Conservation (phyloP, 352 stramenopile species). For the Achlya hypogyna region DNA sequence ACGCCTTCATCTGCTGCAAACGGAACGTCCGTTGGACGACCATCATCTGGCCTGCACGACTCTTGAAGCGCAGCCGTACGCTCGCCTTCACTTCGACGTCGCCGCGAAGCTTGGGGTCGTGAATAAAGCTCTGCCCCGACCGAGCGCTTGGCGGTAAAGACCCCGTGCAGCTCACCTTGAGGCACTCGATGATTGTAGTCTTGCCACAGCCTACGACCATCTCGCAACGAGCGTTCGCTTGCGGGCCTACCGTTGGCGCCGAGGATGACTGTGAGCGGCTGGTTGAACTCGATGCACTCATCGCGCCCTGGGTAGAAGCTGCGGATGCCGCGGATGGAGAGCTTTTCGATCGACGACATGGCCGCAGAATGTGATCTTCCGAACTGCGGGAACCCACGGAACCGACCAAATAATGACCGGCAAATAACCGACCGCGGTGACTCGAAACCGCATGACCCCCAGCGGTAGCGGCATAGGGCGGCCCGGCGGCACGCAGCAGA, state of each 20-base stretch:
- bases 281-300: constrained; percentile 96
- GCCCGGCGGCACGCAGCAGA: no score
- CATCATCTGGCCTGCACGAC: constrained; percentile 65
- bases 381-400: no score
- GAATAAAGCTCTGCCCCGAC: constrained; percentile 91
- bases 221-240: not conserved
- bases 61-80: constrained; percentile 89
- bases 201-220: constrained; percentile 83
- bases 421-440: no score
- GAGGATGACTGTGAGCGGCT: constrained; percentile 98
- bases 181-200: constrained; percentile 99
- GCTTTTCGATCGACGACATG: constrained; percentile 98
- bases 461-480: no score
- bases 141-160: constrained; percentile 85
- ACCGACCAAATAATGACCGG: no score
- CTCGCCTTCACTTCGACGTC: constrained; percentile 89
- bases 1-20: constrained; percentile 88
- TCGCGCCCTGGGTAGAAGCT: constrained; percentile 95
- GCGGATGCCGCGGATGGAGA: constrained; percentile 97
- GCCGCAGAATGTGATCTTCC: no score
- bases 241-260: constrained; percentile 73
- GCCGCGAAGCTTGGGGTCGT: constrained; percentile 91
- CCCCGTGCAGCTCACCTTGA: constrained; percentile 96
- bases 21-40: constrained; percentile 93
- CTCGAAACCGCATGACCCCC: no score